A percentile compares a stretch with the other conserved stretches of the same genome.
phyloP scores from a whole-genome alignment of 1,284 basidiomycete species.

The Rugosomyces carneus region DNA sequence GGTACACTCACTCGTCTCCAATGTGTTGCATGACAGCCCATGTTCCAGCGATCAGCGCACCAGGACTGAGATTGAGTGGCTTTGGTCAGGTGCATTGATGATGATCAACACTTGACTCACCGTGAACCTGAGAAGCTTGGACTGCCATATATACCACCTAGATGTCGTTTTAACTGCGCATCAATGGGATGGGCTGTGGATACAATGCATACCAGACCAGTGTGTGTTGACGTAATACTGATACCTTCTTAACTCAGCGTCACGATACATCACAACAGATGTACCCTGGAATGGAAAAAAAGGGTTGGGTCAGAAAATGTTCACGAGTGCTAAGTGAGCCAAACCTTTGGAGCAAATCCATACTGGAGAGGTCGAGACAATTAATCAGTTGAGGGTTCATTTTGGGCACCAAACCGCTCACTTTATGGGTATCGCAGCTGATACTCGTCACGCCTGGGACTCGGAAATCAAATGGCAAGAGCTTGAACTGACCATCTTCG shows the following conservation, averaged over 20 bases:
- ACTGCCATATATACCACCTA: constrained; percentile 76
- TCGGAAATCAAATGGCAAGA: constrained; percentile 80
- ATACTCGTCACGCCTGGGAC: constrained; percentile 86
- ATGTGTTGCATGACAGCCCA: constrained; percentile 96
- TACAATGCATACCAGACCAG: constrained; percentile 59
- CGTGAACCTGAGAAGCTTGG: constrained; percentile 86
- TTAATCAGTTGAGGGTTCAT: background rate
- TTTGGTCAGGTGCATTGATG: background rate
- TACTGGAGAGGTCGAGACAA: constrained; percentile 39
- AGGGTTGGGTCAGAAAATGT: constrained; percentile 4
- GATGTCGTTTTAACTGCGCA: background rate
- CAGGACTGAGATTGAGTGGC: constrained; percentile 54
- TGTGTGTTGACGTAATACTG: constrained; percentile 83
- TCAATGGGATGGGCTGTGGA: background rate
- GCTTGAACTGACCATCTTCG: constrained; percentile 42
- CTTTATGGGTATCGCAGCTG: constrained; percentile 91
- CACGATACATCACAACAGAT: constrained; percentile 92
- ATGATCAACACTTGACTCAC: constrained; percentile 33
- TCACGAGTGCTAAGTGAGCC: background rate
- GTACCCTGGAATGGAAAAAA: constrained; percentile 51
- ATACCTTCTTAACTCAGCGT: constrained; percentile 63
- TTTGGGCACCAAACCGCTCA: constrained; percentile 21
- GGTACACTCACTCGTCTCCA: constrained; percentile 75
- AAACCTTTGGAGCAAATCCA: constrained; percentile 78
- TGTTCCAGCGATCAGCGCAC: constrained; percentile 88